Conservation (phyloP, 2,329 filamentous ascomycete species). For the Dactylellina cionopaga region DNA sequence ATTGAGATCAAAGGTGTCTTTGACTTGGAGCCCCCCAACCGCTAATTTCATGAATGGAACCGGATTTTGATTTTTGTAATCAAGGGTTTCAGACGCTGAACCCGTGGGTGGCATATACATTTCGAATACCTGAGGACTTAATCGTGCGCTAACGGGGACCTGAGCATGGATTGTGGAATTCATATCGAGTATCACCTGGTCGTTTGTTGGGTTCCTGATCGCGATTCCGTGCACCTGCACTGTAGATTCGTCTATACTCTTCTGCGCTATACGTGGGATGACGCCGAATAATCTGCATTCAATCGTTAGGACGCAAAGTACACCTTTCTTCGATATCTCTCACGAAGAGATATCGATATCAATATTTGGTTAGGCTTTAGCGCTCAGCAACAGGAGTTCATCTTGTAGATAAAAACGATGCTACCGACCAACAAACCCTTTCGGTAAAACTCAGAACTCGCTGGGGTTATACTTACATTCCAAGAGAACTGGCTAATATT, state of each 20-base stretch:
- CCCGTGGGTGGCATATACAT: constrained; percentile 67
- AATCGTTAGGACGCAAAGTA: neutral
- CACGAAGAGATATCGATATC: no score
- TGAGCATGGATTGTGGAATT: constrained; percentile 67
- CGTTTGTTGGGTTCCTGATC: constrained; percentile 64
- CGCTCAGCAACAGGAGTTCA: no score
- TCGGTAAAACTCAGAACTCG: neutral
- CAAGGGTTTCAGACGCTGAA: neutral
- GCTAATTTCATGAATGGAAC: constrained; percentile 64
- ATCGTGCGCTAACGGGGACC: constrained; percentile 62
- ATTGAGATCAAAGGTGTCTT: constrained; percentile 66
- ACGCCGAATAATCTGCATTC: constrained; percentile 66
- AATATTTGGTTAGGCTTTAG: no score
- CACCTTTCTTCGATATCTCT: no score
- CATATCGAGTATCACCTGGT: constrained; percentile 66
- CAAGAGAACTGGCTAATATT: neutral
- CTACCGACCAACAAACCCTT: no score
- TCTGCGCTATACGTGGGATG: constrained; percentile 69
- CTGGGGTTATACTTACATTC: neutral
- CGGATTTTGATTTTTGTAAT: constrained; percentile 58
- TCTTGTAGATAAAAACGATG: no score
- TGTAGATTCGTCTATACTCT: constrained; percentile 67
- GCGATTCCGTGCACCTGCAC: constrained; percentile 67
- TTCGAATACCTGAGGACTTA: constrained; percentile 59
- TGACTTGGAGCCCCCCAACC: constrained; percentile 67